These are phyloP conservation scores for Sugiyamaella neomexicana DNA, from an alignment of 1,139 yeast species.

Conservation along the genomic window DNA sequence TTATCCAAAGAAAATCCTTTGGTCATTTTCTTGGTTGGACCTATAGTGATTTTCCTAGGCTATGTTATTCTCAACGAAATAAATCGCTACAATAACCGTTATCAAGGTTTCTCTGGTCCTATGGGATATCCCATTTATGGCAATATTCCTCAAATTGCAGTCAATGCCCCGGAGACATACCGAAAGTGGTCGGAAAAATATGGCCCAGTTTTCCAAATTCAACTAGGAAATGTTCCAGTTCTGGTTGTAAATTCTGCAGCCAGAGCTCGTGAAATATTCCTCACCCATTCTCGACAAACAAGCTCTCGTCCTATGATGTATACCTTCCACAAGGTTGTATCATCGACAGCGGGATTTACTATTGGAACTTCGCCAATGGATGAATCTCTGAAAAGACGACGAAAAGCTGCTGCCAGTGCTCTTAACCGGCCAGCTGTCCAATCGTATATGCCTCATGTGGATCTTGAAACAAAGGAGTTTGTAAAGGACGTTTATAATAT, in stretches of 20 bases:
- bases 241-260: conserved; percentile 65
- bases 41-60: conserved; percentile 13
- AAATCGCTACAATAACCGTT: conserved; percentile 20
- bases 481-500: conserved; percentile 22
- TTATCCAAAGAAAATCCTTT: conserved; percentile 7
- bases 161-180: conserved; percentile 38
- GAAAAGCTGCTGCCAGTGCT: conserved; percentile 55
- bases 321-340: conserved; percentile 67
- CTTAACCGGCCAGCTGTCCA: conserved; percentile 45
- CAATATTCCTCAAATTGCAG: conserved; percentile 22
- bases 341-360: conserved; percentile 56
- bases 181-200: conserved; percentile 48
- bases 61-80: conserved; percentile 24
- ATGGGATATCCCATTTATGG: conserved; percentile 25
- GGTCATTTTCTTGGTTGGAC: neutral
- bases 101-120: conserved; percentile 25
- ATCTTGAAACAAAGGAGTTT: conserved; percentile 43
- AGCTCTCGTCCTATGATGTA: conserved; percentile 65
- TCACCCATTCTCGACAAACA: conserved; percentile 50
- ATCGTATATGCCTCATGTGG: conserved; percentile 45
- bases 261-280: conserved; percentile 56
- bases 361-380: conserved; percentile 76
- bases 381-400: conserved; percentile 50
- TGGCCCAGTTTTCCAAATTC: conserved; percentile 57
- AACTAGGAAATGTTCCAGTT: conserved; percentile 56